Base-by-base conservation (phyloP, 805 yeast species). In the Dipodascopsis tothii region DNA sequence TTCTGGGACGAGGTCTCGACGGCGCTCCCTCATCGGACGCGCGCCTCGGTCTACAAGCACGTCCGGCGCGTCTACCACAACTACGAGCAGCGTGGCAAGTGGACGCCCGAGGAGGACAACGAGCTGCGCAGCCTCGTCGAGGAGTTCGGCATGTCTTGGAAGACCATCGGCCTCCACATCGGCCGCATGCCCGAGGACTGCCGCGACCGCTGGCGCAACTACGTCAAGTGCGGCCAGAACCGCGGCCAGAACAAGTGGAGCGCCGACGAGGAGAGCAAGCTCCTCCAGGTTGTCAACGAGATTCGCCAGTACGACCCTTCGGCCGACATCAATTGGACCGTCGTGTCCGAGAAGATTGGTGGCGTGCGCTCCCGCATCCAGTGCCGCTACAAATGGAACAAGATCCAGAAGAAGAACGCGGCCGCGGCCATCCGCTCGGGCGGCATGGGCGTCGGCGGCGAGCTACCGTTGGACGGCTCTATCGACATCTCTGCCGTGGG, bases 131-230 rank as follows among this genome's bases (percentile, higher is more conserved):
- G 71, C 42, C 65, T 84, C 40, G 84, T 84, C 7, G 62, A 72
- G 6, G 77, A 78, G 21, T 74, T 77, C 54, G 85, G 80, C 46
- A 86, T 92, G 16, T 86, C 83, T 58, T 90, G 97, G 97, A 85
- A 85, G 54, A 69, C 71, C 33, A 84, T 90, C 48, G 96, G 96
- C 5, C 73, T 73, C 41, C 67, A 69, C 5, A 70, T 90, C 76
- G 85, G 84, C 11, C 71, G 97, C 57, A 90, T 90, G 97, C 96
- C 97, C 0, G 97, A 90, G 59, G 97, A 90, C 65, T 88, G 96
- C 63, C 74, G 97, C 55, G 97, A 90, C 62, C 72, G 97, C 56
- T 90, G 95, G 95, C 73, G 97, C 63, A 90, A 90, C 61, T 90
- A 88, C 60, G 83, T 88, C 50, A 88, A 88, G 62, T 90, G 96